phyloP scores from a whole-genome alignment of 164 flowering plant genomes.

The Piper longum region DNA sequence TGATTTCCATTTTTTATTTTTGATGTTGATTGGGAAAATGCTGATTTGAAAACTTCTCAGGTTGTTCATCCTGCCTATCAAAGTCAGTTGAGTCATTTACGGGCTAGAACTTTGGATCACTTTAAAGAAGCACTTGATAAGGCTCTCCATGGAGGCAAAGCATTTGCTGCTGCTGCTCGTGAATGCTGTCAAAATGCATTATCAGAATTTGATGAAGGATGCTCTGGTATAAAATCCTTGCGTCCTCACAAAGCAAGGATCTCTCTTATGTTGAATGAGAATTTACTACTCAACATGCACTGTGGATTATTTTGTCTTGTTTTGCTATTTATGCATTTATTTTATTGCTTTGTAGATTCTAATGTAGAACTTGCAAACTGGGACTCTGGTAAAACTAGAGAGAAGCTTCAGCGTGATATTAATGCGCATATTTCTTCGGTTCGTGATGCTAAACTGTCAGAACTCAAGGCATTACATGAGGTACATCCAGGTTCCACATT shows the following conservation, averaged over 20 bases:
- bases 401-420: constrained; percentile 46
- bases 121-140: constrained; percentile 36
- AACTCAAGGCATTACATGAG: constrained; percentile 60
- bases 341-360: constrained; percentile 25
- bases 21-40: neutral
- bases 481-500: constrained; percentile 19
- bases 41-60: constrained; percentile 13
- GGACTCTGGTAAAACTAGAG: constrained; percentile 6
- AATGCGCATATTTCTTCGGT: constrained; percentile 75
- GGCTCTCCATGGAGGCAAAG: constrained; percentile 27
- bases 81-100: constrained; percentile 44
- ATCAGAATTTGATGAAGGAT: constrained; percentile 45
- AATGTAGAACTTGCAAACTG: constrained; percentile 34
- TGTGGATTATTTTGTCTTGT: neutral
- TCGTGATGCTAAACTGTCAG: constrained; percentile 63
- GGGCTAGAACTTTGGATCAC: constrained; percentile 23
- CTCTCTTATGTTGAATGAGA: neutral
- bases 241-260: neutral
- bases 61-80: constrained; percentile 38
- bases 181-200: constrained; percentile 22
- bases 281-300: neutral
- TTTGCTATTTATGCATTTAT: neutral
- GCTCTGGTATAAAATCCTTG: constrained; percentile 26
- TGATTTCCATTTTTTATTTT: too few species aligned
- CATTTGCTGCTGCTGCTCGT: constrained; percentile 48